phyloP scores from a whole-genome alignment of 495 filamentous ascomycete species.

The Penicillium pancosmium region DNA sequence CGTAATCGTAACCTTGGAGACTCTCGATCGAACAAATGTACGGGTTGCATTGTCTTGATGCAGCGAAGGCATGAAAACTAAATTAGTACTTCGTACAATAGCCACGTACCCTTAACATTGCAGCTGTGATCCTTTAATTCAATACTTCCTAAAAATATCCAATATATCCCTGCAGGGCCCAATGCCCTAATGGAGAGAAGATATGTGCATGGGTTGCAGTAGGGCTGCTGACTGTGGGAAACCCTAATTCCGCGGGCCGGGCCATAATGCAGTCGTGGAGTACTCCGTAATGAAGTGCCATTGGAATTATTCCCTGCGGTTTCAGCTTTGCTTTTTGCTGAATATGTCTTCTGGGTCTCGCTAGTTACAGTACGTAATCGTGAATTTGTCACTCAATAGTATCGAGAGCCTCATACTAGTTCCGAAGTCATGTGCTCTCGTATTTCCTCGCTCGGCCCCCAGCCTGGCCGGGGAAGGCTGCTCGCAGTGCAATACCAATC shows the following conservation, averaged over 20 bases:
- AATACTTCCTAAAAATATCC: background rate
- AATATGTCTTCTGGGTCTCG: background rate
- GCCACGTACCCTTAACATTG: background rate
- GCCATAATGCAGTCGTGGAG: constrained; percentile 19
- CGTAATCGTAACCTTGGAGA: background rate
- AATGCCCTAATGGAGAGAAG: constrained; percentile 3
- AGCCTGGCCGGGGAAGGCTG: too few species aligned
- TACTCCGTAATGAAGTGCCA: background rate
- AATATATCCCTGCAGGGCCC: background rate
- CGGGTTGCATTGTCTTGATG: constrained; percentile 4
- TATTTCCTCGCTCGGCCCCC: too few species aligned
- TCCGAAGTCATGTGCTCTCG: too few species aligned
- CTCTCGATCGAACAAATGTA: background rate
- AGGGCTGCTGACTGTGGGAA: constrained; percentile 16
- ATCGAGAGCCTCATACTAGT: background rate
- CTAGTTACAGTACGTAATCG: background rate
- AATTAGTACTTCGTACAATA: background rate
- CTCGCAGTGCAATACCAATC: too few species aligned
- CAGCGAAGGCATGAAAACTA: background rate
- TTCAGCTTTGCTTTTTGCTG: constrained; percentile 22
- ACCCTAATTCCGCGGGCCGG: constrained; percentile 23
- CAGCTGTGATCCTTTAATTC: constrained; percentile 1
- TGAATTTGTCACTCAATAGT: background rate
- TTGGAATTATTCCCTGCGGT: constrained; percentile 17
- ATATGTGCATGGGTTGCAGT: constrained; percentile 8